Percentiles rank a stretch among this genome's conserved stretches.
Conservation (phyloP, 2,329 filamentous ascomycete genomes). For the Phialocephala subalpina region DNA sequence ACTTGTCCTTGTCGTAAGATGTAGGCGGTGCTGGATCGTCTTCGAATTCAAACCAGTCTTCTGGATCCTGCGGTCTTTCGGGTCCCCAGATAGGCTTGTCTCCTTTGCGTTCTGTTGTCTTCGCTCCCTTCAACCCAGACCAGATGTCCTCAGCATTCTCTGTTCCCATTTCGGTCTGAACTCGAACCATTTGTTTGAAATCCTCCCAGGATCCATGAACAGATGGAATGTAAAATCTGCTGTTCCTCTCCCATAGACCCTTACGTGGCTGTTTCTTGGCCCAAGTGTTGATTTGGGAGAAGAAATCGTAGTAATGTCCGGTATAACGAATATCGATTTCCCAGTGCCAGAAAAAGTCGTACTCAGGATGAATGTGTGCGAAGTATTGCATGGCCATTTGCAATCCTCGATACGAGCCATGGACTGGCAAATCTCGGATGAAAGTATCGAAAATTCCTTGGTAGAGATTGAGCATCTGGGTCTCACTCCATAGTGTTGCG, state of each 20-base stretch:
- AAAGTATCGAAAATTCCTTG: conserved; percentile 85
- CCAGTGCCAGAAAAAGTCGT: conserved; percentile 94
- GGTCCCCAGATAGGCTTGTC: conserved; percentile 86
- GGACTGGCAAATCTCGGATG: conserved; percentile 75
- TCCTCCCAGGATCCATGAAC: conserved; percentile 83
- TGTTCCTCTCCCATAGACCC: conserved; percentile 82
- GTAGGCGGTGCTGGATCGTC: conserved; percentile 79
- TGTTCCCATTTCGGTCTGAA: conserved; percentile 76
- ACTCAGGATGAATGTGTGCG: conserved; percentile 86
- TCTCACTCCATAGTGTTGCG: conserved; percentile 91
- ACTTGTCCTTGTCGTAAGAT: conserved; percentile 79
- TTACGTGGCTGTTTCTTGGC: conserved; percentile 78
- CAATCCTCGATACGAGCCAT: conserved; percentile 91
- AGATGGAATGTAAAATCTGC: conserved; percentile 78
- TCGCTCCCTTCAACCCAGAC: conserved; percentile 55
- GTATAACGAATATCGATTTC: conserved; percentile 94
- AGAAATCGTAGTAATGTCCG: conserved; percentile 82
- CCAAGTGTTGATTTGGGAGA: conserved; percentile 75
- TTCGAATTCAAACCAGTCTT: conserved; percentile 76
- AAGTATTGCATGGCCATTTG: conserved; percentile 97
- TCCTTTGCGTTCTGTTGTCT: conserved; percentile 45
- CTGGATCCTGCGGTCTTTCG: conserved; percentile 69
- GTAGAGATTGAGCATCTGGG: conserved; percentile 91
- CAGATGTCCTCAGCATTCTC: conserved; percentile 73
- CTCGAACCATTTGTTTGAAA: conserved; percentile 78